Evolutionary conservation across 2,329 filamentous ascomycete genomes (phyloP), one percentile per base, ranked within the genome.

Genomic region (Phyllosticta ampelicida): DNA sequence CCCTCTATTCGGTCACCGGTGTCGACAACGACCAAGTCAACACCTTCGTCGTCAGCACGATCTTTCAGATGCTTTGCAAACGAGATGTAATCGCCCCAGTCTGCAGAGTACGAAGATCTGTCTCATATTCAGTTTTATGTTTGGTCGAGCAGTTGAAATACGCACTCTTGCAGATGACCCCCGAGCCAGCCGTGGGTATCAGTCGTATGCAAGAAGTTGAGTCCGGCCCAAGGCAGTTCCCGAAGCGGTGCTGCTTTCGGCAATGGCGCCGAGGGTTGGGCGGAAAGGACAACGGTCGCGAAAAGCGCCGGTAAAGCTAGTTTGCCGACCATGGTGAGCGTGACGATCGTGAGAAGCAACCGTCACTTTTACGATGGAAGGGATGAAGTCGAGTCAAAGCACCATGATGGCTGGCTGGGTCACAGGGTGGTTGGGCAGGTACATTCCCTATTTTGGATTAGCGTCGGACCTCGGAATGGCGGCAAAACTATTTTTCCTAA

Each of bases 61-160:
- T 84, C 80, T 58, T 83, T 86, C 78, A 99, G 83, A 68, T 92
- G 90, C 36, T 86, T 78, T 30, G 90, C 84, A 69, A 99, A 96
- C 6, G 92, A 96, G 66, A 97, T 81, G 73, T 97, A 99, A 74
- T 99, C 94, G 60, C 94, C 94, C 90, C 94, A 97, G 72, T 99
- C 94, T 52, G 90, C 92, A 6, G 89, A 91, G 73, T 95, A 99
- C 61, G 94, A 92, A 2, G 90, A 80, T 75, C 87, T 90, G 59
- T 26, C 26, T 65, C 54, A 64, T 60, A 58, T 66, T 52, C 48
- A 29, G 26, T 55, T 19, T 20, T 18, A 44, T 36, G 11, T 6
- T 3, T n/a, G 13, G 16, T 4, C n/a, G 13, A 4, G 1, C n/a
- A 5, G 11, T 16, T 16, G 49, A 48, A 20, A 23, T 26, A 67